Conservation (phyloP, 352 stramenopile species). For the Thraustotheca clavata region DNA sequence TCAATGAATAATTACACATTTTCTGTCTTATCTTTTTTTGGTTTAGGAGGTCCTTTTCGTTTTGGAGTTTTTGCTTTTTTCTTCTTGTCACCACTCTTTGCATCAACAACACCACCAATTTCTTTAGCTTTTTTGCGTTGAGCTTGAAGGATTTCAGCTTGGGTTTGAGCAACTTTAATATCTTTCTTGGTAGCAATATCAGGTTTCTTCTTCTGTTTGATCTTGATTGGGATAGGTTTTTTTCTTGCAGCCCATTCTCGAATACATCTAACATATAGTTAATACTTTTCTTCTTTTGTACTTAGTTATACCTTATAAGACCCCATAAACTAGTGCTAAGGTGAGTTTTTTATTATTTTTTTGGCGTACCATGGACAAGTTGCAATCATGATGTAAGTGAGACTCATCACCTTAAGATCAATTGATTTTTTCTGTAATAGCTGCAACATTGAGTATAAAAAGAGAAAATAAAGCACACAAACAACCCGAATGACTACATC, state of each 20-base stretch:
- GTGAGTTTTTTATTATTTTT: not conserved
- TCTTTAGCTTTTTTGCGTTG: slow-evolving; percentile 58
- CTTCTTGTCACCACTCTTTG: slow-evolving; percentile 33
- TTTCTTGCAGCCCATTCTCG: slow-evolving; percentile 45
- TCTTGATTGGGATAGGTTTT: slow-evolving; percentile 48
- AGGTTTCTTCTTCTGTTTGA: slow-evolving; percentile 64
- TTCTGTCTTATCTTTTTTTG: slow-evolving; percentile 5
- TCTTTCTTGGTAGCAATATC: slow-evolving; percentile 58
- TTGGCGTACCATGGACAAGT: slow-evolving; percentile 58
- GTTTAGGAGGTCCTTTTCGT: slow-evolving; percentile 46
- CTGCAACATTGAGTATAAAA: slow-evolving; percentile 6
- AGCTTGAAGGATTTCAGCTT: slow-evolving; percentile 68
- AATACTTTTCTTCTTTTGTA: not conserved
- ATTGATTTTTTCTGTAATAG: not conserved
- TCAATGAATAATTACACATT: not conserved
- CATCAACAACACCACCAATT: slow-evolving; percentile 48
- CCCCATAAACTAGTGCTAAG: slow-evolving; percentile 44
- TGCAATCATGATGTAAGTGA: slow-evolving; percentile 76
- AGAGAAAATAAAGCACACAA: not conserved
- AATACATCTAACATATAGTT: not conserved
- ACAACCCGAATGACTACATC: slow-evolving; percentile 8
- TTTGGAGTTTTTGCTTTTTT: slow-evolving; percentile 55
- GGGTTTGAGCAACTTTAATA: slow-evolving; percentile 51
- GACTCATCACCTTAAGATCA: slow-evolving; percentile 52
- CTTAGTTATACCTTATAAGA: slow-evolving; percentile 44